Percentiles rank a stretch among this genome's conserved stretches.
phyloP scores from a whole-genome alignment of 345 rosid species.

The Lagerstroemia speciosa region DNA sequence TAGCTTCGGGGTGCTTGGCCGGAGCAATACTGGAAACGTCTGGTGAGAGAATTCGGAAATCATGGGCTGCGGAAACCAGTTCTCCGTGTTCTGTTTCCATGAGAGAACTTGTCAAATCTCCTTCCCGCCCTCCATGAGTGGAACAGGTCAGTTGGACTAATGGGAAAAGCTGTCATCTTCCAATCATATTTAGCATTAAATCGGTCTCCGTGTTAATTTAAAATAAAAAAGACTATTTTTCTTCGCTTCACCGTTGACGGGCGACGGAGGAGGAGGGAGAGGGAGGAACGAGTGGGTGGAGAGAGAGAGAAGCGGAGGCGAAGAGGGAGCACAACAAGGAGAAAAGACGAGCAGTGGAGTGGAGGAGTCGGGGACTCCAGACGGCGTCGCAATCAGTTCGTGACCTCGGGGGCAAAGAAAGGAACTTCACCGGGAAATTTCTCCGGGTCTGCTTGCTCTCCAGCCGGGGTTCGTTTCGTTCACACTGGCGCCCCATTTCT shows the following conservation, averaged over 20 bases:
- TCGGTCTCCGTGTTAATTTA: not conserved
- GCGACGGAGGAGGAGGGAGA: not conserved
- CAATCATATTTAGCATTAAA: not conserved
- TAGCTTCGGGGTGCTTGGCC: no score
- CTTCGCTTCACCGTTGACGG: not conserved
- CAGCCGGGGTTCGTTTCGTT: slow-evolving; percentile 3
- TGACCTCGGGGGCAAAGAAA: slow-evolving; percentile 1
- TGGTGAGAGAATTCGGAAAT: no score
- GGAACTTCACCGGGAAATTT: not conserved
- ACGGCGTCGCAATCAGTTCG: slow-evolving; percentile 4
- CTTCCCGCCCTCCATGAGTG: not conserved
- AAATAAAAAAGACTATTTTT: not conserved
- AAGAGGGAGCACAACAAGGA: not conserved
- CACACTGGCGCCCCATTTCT: not conserved
- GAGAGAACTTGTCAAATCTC: not conserved
- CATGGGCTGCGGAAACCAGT: no score
- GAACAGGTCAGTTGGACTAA: not conserved
- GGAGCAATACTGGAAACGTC: no score
- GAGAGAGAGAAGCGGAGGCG: not conserved
- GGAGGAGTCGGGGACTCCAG: not conserved
- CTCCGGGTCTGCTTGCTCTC: not conserved
- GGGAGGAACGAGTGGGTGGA: no score
- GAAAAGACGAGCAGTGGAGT: not conserved
- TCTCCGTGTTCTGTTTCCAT: not conserved
- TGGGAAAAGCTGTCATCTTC: not conserved